Evolutionary conservation across 2,329 filamentous ascomycete genomes (phyloP).

Genomic region (Colletotrichum sp.): DNA sequence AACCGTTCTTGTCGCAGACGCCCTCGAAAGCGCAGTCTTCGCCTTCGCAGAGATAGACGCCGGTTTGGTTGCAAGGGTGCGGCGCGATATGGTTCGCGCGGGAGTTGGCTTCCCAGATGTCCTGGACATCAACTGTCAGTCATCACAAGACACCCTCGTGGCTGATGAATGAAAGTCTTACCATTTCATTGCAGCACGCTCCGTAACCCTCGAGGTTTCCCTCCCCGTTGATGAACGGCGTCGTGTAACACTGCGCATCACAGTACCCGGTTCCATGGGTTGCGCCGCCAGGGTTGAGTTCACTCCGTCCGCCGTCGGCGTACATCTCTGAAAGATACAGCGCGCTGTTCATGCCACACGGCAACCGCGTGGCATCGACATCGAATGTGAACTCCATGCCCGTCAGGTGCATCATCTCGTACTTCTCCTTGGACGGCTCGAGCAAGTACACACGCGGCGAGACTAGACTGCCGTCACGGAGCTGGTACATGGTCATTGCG

Average conservation of each 20-base stretch:
- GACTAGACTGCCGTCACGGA: slow-evolving; percentile 25
- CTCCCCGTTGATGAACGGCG: slow-evolving; percentile 54
- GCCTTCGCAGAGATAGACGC: slow-evolving; percentile 50
- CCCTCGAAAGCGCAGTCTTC: slow-evolving; percentile 41
- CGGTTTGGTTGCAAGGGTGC: slow-evolving; percentile 50
- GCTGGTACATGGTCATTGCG: slow-evolving; percentile 33
- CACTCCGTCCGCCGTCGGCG: slow-evolving; percentile 62
- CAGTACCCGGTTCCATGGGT: slow-evolving; percentile 69
- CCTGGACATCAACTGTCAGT: slow-evolving; percentile 23
- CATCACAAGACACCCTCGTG: too few relatives aligned
- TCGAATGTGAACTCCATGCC: slow-evolving; percentile 70
- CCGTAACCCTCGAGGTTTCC: slow-evolving; percentile 46
- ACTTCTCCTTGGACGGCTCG: slow-evolving; percentile 55
- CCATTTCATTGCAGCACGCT: slow-evolving; percentile 58
- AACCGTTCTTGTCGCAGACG: slow-evolving; percentile 50
- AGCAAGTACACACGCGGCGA: slow-evolving; percentile 64
- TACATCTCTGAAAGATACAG: slow-evolving; percentile 64
- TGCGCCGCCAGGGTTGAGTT: slow-evolving; percentile 61
- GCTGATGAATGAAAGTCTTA: background rate
- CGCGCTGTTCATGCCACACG: slow-evolving; percentile 72
- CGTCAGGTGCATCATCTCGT: slow-evolving; percentile 64
- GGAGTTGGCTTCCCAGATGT: slow-evolving; percentile 61
- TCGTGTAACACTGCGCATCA: slow-evolving; percentile 62
- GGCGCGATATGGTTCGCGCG: slow-evolving; percentile 49
- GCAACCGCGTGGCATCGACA: slow-evolving; percentile 67